Evolutionary conservation across 1,139 yeast species (phyloP), one percentile per base, ranked within the genome.

Genomic region (Diutina rugosa): DNA sequence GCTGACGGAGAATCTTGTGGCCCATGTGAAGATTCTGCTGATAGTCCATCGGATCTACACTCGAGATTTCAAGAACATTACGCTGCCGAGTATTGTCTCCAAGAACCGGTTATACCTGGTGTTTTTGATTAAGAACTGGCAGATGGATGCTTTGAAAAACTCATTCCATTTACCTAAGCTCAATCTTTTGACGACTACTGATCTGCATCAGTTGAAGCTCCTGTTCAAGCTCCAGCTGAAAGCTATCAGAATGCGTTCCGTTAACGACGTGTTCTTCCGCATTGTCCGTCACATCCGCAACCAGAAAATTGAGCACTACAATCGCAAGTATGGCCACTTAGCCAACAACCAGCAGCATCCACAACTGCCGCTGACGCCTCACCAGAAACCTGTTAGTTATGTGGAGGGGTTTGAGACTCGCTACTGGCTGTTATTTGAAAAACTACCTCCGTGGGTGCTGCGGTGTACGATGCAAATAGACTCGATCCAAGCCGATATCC

Each of bases 211-310:
- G 3, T 59, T 63, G 10, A 63, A 60, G 14, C 21, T 72, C 2
- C 60, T 70, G 1, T 55, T 74, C 3, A 67, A 68, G 54, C 54
- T 71, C 14, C 61, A 66, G 26, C 65, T 68, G 41, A 74, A 71
- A 58, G 63, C 64, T 16, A 56, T 72, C 18, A 67, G 66, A 56
- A 56, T 74, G 38, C 69, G 66, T 38, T 74, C 78, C 0, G 70
- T 74, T 14, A 76, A 76, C 61, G 71, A 69, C 49, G 71, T 69
- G 32, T 65, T 76, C 8, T 76, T 76, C 61, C 71, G 71, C 51
- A 62, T 75, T 41, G 71, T 73, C 1, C 62, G 77, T 57, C 69
- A 68, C 56, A 59, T 74, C 12, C 62, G 74, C 52, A 73, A 73
- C 56, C 67, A 72, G 55, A 62, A 61, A 38, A 67, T 67, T 30